Evolutionary conservation across 495 filamentous ascomycete genomes (phyloP).

Genomic region (Aspergillus egyptiacus): DNA sequence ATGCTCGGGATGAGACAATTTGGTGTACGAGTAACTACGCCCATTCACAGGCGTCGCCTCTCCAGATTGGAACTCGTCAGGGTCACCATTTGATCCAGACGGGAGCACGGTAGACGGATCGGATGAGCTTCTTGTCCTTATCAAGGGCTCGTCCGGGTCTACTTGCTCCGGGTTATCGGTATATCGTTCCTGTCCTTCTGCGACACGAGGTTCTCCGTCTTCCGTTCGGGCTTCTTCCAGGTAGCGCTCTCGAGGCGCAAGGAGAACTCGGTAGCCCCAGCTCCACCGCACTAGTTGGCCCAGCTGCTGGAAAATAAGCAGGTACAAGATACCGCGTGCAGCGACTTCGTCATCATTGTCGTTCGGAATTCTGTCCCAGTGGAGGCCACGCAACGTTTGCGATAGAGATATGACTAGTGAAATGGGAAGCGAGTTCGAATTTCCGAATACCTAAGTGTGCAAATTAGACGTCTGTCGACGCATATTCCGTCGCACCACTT

Average conservation of each 20-base stretch:
- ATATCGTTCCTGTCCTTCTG: constrained; percentile 62
- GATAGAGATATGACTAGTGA: constrained; percentile 92
- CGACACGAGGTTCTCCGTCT: constrained; percentile 44
- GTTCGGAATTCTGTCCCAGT: constrained; percentile 84
- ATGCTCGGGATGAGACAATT: constrained; percentile 24
- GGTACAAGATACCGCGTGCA: constrained; percentile 87
- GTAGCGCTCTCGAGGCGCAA: constrained; percentile 64
- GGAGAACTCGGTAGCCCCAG: constrained; percentile 91
- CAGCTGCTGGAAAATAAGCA: constrained; percentile 95
- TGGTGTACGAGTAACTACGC: constrained; percentile 32
- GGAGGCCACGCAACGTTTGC: constrained; percentile 81
- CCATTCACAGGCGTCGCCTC: constrained; percentile 38
- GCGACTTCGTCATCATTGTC: constrained; percentile 95
- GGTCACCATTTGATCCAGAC: constrained; percentile 11
- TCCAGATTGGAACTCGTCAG: constrained; percentile 33
- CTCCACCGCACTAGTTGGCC: constrained; percentile 95
- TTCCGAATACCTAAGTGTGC: constrained; percentile 75
- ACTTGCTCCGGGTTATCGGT: constrained; percentile 51
- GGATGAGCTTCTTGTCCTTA: constrained; percentile 28
- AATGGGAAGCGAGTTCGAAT: constrained; percentile 96
- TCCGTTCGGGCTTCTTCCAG: constrained; percentile 58
- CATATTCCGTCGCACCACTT: constrained; percentile 20
- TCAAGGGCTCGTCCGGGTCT: constrained; percentile 39
- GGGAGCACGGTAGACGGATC: constrained; percentile 19
- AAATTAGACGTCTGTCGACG: constrained; percentile 11